These are phyloP conservation scores for Salisapilia sapeloensis DNA, from an alignment of 352 stramenopile genomes.

Conservation along the genomic window DNA sequence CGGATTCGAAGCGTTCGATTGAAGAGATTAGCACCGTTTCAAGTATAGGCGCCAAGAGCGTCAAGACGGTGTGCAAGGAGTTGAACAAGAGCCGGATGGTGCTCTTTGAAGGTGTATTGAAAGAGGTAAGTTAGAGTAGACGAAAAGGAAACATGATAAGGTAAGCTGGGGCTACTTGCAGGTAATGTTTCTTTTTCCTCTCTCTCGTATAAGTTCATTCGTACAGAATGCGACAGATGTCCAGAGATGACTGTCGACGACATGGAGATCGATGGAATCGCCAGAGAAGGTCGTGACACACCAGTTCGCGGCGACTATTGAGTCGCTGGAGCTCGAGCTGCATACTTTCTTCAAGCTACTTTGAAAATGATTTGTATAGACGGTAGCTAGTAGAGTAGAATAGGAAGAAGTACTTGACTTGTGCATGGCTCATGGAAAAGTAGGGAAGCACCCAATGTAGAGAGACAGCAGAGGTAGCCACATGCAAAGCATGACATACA, in stretches of 20 bases:
- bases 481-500: slow-evolving; percentile 52
- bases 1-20: slow-evolving; percentile 57
- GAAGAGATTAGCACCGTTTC: slow-evolving; percentile 71
- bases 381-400: neutral
- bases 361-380: no score
- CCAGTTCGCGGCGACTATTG: slow-evolving; percentile 50
- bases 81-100: slow-evolving; percentile 68
- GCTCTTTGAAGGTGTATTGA: slow-evolving; percentile 57
- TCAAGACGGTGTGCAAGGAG: slow-evolving; percentile 77
- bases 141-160: neutral
- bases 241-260: no score
- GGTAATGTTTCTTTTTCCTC: no score
- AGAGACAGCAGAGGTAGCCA: slow-evolving; percentile 49
- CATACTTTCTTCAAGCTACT: slow-evolving; percentile 39
- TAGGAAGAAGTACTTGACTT: slow-evolving; percentile 20
- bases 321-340: slow-evolving; percentile 38
- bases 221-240: no score
- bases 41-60: slow-evolving; percentile 67
- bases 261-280: slow-evolving; percentile 23
- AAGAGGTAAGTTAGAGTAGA: slow-evolving; percentile 14
- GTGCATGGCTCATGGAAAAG: slow-evolving; percentile 45
- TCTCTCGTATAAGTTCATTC: no score
- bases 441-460: slow-evolving; percentile 37
- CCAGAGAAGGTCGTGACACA: slow-evolving; percentile 53
- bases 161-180: no score